Conservation (phyloP, 2,329 filamentous ascomycete genomes). For the Sarocladium kiliense region DNA sequence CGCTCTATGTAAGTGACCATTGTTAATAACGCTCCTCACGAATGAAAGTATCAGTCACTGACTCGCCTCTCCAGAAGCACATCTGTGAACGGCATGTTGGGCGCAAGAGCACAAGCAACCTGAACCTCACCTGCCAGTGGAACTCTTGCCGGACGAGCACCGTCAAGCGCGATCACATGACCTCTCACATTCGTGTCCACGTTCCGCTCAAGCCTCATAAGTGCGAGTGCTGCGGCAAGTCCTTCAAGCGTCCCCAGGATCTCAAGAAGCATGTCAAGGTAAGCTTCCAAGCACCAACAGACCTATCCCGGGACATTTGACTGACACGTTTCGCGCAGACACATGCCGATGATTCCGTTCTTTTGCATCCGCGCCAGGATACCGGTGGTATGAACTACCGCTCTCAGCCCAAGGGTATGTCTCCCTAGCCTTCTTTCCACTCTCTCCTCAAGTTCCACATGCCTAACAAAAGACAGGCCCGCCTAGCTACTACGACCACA, state of each 20-base stretch:
- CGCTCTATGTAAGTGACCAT: too few species aligned
- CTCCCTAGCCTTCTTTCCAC: constrained; percentile 10
- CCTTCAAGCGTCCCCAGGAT: constrained; percentile 97
- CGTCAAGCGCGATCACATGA: constrained; percentile 98
- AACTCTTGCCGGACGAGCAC: constrained; percentile 92
- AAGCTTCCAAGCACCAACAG: too few species aligned
- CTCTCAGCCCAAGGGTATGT: constrained; percentile 49
- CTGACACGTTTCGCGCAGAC: too few species aligned
- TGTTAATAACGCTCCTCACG: constrained; percentile 53
- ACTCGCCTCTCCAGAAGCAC: constrained; percentile 68
- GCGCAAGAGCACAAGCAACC: constrained; percentile 97
- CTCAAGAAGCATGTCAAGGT: too few species aligned
- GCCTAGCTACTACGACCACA: constrained; percentile 60
- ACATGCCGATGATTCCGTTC: too few species aligned
- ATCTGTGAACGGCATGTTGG: constrained; percentile 98
- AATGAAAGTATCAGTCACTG: background rate
- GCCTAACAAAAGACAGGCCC: constrained; percentile 34
- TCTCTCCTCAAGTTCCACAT: constrained; percentile 30
- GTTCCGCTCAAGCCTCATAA: constrained; percentile 98
- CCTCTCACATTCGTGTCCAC: constrained; percentile 96
- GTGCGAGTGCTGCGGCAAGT: constrained; percentile 97
- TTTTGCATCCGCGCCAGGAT: constrained; percentile 49
- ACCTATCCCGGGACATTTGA: too few species aligned
- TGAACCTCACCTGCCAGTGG: constrained; percentile 95
- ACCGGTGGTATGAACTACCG: constrained; percentile 51